These are phyloP conservation scores for Termitomyces sp. DNA, from an alignment of 768 basidiomycete genomes.

Conservation along the genomic window DNA sequence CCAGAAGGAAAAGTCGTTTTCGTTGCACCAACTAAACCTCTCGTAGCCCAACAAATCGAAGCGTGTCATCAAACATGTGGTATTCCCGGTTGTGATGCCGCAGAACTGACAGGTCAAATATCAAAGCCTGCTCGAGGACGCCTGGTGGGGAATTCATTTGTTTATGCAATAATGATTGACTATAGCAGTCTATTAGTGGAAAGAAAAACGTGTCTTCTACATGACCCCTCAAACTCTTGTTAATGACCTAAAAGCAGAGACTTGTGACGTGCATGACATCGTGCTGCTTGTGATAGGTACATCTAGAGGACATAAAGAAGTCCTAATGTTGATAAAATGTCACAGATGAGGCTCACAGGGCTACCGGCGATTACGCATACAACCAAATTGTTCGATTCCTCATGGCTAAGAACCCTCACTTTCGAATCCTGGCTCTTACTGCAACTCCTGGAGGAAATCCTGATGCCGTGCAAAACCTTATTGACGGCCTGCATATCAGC, in stretches of 20 bases:
- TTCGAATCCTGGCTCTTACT: slow-evolving; percentile 88
- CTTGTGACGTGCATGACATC: slow-evolving; percentile 74
- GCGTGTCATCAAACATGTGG: slow-evolving; percentile 93
- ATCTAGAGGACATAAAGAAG: slow-evolving; percentile 10
- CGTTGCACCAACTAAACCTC: slow-evolving; percentile 92
- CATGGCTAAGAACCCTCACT: slow-evolving; percentile 93
- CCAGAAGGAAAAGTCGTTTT: slow-evolving; percentile 91
- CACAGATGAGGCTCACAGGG: slow-evolving; percentile 91
- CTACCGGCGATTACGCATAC: slow-evolving; percentile 91
- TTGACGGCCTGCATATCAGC: slow-evolving; percentile 93
- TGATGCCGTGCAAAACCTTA: slow-evolving; percentile 82
- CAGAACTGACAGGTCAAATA: slow-evolving; percentile 82
- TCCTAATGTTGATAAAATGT: neutral
- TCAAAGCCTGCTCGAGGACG: slow-evolving; percentile 44
- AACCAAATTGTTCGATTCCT: slow-evolving; percentile 82
- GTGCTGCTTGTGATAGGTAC: slow-evolving; percentile 84
- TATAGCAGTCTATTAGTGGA: slow-evolving; percentile 46
- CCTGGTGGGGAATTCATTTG: slow-evolving; percentile 42
- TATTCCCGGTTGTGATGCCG: slow-evolving; percentile 80
- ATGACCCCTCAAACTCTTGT: slow-evolving; percentile 95
- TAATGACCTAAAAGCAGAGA: slow-evolving; percentile 73
- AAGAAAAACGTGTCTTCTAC: slow-evolving; percentile 81
- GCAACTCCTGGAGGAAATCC: slow-evolving; percentile 89
- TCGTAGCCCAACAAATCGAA: slow-evolving; percentile 91
- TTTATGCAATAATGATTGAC: neutral